phyloP scores from a whole-genome alignment of 306 rosid species.

The Vicia faba region DNA sequence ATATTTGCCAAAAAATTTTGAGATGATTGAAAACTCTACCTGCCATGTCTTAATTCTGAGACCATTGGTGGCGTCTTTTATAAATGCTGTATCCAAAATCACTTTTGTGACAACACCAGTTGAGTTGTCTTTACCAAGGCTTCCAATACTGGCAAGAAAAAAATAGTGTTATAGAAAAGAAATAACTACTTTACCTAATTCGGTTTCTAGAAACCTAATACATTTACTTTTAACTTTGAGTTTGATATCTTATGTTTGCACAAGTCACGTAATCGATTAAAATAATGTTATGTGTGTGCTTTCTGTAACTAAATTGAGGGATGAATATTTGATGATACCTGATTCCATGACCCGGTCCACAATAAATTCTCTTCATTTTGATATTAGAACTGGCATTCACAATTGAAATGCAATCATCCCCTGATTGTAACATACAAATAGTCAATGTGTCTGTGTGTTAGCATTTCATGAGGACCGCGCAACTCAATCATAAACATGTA shows the following conservation, averaged over 20 bases:
- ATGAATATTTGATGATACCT: constrained; percentile 56
- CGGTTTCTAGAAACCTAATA: constrained; percentile 4
- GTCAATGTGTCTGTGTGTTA: background rate
- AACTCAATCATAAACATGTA: background rate
- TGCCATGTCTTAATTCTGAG: constrained; percentile 98
- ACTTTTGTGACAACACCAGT: constrained; percentile 78
- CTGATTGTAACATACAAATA: constrained; percentile 47
- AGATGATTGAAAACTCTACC: constrained; percentile 48
- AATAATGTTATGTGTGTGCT: constrained; percentile 1
- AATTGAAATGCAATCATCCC: constrained; percentile 96
- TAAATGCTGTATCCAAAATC: constrained; percentile 82
- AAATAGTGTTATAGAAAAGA: constrained; percentile 2
- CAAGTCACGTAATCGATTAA: background rate
- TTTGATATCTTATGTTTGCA: constrained; percentile 17
- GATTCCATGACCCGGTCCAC: constrained; percentile 99
- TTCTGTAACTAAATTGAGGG: constrained; percentile 11
- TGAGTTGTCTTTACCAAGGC: constrained; percentile 96
- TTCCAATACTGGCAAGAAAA: constrained; percentile 75
- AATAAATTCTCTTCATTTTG: constrained; percentile 85
- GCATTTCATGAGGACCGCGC: background rate
- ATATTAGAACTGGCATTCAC: constrained; percentile 88
- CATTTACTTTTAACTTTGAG: background rate
- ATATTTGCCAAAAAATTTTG: background rate
- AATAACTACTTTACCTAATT: constrained; percentile 25
- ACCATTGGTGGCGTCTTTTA: constrained; percentile 80